Evolutionary conservation across 495 filamentous ascomycete species (phyloP).

Genomic region (Penicillium alfredii): DNA sequence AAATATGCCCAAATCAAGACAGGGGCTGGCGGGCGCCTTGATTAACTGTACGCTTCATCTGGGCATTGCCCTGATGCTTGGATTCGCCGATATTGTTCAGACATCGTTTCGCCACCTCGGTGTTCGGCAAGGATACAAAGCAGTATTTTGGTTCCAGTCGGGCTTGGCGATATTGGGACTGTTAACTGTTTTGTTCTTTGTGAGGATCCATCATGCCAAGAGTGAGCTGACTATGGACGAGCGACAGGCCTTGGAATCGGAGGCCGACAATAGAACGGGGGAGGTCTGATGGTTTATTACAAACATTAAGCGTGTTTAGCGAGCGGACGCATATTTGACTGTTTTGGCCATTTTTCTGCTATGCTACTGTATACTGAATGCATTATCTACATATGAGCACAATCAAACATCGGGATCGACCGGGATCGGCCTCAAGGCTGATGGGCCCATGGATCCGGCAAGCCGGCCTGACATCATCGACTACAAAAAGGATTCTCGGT

Average conservation of each 20-base stretch:
- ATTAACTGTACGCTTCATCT: slow-evolving; percentile 63
- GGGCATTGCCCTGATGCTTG: slow-evolving; percentile 79
- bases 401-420: no score
- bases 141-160: slow-evolving; percentile 64
- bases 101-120: slow-evolving; percentile 45
- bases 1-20: slow-evolving; percentile 58
- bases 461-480: no score
- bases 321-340: no score
- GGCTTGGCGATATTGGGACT: slow-evolving; percentile 51
- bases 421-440: no score
- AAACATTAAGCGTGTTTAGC: slow-evolving; percentile 1
- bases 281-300: slow-evolving; percentile 1
- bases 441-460: no score
- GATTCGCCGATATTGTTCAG: slow-evolving; percentile 65
- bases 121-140: slow-evolving; percentile 49
- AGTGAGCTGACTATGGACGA: slow-evolving; percentile 67
- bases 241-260: slow-evolving; percentile 34
- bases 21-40: slow-evolving; percentile 71
- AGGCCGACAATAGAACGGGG: neutral
- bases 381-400: no score
- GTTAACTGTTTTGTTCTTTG: slow-evolving; percentile 52
- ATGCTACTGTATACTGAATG: no score
- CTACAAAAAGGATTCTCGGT: no score
- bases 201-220: slow-evolving; percentile 60
- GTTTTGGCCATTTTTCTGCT: no score